Evolutionary conservation across 192 early-diverging fungal genomes (phyloP).

Genomic region (Pilobolus umbonatus): DNA sequence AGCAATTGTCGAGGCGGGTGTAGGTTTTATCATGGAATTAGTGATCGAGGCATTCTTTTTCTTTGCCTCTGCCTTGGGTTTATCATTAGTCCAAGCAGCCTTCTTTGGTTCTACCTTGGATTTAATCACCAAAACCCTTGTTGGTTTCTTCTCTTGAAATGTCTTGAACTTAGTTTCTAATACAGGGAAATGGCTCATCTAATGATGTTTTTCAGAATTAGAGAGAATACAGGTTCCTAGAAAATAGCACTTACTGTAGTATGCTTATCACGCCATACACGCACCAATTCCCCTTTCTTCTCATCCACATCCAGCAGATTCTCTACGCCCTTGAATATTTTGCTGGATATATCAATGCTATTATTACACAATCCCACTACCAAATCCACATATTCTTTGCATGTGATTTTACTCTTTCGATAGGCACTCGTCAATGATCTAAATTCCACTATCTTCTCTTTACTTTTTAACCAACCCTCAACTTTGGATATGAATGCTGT

Average conservation of each 20-base stretch:
- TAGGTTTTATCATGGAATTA: background rate
- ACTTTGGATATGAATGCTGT: slow-evolving; percentile 38
- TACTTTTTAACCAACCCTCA: slow-evolving; percentile 24
- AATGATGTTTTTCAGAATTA: slow-evolving; percentile 16
- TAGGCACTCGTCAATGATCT: slow-evolving; percentile 43
- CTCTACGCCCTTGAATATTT: slow-evolving; percentile 47
- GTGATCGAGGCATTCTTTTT: background rate
- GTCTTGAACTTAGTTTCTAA: too few species aligned
- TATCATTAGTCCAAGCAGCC: slow-evolving; percentile 13
- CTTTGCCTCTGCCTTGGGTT: background rate
- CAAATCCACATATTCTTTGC: slow-evolving; percentile 38
- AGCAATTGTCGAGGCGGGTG: slow-evolving; percentile 32
- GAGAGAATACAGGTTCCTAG: background rate
- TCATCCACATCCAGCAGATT: slow-evolving; percentile 44
- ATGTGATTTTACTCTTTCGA: slow-evolving; percentile 38
- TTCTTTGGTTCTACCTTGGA: slow-evolving; percentile 26
- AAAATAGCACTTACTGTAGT: slow-evolving; percentile 34
- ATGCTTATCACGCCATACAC: slow-evolving; percentile 65
- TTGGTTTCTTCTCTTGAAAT: slow-evolving; percentile 27
- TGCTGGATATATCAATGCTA: slow-evolving; percentile 37
- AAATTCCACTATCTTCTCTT: slow-evolving; percentile 41
- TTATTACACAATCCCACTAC: slow-evolving; percentile 34
- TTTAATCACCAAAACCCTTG: slow-evolving; percentile 72
- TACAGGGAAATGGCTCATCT: slow-evolving; percentile 21
- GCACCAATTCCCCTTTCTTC: slow-evolving; percentile 56